These are phyloP conservation scores for Colletotrichum tanaceti DNA, from an alignment of 2,329 filamentous ascomycete species.

Conservation along the genomic window DNA sequence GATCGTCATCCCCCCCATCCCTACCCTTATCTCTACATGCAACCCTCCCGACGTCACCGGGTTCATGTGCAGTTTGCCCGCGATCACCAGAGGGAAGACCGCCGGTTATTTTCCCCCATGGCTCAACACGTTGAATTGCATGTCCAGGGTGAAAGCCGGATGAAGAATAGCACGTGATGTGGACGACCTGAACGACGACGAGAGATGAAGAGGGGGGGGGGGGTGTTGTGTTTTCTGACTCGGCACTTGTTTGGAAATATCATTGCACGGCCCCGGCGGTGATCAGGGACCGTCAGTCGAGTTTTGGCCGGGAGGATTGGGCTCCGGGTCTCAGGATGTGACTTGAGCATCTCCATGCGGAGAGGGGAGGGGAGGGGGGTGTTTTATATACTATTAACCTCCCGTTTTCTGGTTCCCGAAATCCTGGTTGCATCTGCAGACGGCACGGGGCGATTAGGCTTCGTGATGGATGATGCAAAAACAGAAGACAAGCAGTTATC, in stretches of 20 bases:
- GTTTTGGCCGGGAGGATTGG: conserved; percentile 24
- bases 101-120: neutral
- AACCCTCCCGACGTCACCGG: conserved; percentile 14
- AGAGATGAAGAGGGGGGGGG: too few species aligned
- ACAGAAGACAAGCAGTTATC: neutral
- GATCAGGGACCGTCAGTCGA: conserved; percentile 26
- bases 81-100: conserved; percentile 10
- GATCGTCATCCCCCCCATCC: neutral
- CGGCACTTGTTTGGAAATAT: conserved; percentile 27
- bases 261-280: conserved; percentile 26
- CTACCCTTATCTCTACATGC: conserved; percentile 7
- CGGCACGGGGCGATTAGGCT: conserved; percentile 1
- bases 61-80: neutral
- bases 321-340: conserved; percentile 39
- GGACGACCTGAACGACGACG: too few species aligned
- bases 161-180: too few species aligned
- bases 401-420: neutral
- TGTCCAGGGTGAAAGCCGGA: neutral
- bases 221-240: conserved; percentile 30
- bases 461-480: neutral
- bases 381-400: neutral
- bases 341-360: conserved; percentile 19
- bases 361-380: conserved; percentile 1
- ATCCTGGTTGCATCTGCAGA: neutral
- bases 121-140: neutral